A percentile compares a stretch with the other conserved stretches of the same genome.
phyloP scores from a whole-genome alignment of 352 stramenopile genomes.

The Pythium biforme region DNA sequence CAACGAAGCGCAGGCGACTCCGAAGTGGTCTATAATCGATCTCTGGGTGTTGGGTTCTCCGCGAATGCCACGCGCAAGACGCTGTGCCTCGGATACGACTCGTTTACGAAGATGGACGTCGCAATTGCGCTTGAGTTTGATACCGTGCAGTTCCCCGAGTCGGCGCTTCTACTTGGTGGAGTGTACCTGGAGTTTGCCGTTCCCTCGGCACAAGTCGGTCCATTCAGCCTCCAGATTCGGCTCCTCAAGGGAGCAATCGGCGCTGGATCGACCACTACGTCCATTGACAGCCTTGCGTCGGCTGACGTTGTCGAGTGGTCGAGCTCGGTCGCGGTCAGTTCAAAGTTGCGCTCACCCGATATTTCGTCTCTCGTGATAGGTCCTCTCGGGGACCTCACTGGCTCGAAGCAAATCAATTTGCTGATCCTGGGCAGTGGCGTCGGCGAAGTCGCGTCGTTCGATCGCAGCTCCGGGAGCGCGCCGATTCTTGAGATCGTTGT shows the following conservation, averaged over 20 bases:
- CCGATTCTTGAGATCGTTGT: conserved; percentile 40
- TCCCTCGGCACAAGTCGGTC: conserved; percentile 41
- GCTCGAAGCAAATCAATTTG: conserved; percentile 13
- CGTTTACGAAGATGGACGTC: conserved; percentile 26
- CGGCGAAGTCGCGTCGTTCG: conserved; percentile 49
- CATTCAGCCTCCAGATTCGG: conserved; percentile 41
- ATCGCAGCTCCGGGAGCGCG: conserved; percentile 23
- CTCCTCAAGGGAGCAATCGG: conserved; percentile 19
- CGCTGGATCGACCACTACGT: background rate
- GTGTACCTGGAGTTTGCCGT: conserved; percentile 38
- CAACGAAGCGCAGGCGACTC: conserved; percentile 16
- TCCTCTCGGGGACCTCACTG: conserved; percentile 15
- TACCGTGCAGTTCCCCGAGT: conserved; percentile 29
- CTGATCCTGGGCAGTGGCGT: conserved; percentile 46
- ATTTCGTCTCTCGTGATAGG: conserved; percentile 13
- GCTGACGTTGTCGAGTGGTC: conserved; percentile 33
- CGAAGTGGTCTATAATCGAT: conserved; percentile 27
- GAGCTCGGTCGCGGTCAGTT: background rate
- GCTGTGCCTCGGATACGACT: conserved; percentile 34
- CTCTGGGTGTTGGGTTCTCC: conserved; percentile 5
- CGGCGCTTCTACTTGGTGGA: conserved; percentile 25
- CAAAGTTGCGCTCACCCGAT: conserved; percentile 38
- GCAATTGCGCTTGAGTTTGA: conserved; percentile 27
- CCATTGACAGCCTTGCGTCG: conserved; percentile 26
- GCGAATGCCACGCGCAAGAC: conserved; percentile 20